Evolutionary conservation across 345 rosid genomes (phyloP).

Genomic region (Eucalyptus rudis): DNA sequence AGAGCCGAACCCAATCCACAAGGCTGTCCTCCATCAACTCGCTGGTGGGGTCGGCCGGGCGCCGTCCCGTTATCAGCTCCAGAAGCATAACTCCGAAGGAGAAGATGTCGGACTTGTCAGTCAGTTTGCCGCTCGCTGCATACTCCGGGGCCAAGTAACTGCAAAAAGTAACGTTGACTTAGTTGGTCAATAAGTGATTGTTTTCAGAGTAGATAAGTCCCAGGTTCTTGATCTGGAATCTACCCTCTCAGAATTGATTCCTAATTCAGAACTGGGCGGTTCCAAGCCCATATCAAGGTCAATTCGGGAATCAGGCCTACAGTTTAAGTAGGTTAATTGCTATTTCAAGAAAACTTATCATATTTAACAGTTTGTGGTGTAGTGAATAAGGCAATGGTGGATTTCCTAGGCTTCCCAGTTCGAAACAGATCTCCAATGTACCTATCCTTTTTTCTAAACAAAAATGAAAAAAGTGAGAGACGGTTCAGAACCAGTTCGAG

Average conservation of each 20-base stretch:
- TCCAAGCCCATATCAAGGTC: not conserved
- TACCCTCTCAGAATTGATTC: not conserved
- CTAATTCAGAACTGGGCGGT: not conserved
- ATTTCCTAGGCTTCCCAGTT: not conserved
- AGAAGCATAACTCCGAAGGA: constrained; percentile 86
- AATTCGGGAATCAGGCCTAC: not conserved
- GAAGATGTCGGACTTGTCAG: constrained; percentile 88
- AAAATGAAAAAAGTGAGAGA: not conserved
- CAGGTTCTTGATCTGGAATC: not conserved
- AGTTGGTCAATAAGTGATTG: not conserved
- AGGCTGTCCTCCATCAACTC: constrained; percentile 68
- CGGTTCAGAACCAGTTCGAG: not conserved
- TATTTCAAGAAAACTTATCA: not conserved
- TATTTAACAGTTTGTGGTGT: not conserved
- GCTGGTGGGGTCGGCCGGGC: constrained; percentile 40
- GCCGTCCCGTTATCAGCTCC: constrained; percentile 75
- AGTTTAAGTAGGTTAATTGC: not conserved
- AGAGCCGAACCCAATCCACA: constrained; percentile 72
- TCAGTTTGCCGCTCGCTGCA: constrained; percentile 78
- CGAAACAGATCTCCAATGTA: not conserved
- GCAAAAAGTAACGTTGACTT: not conserved
- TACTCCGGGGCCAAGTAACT: constrained; percentile 97
- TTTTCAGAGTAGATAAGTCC: not conserved
- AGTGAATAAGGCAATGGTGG: not conserved
- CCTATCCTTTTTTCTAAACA: not conserved